These are phyloP conservation scores for Salix viminalis DNA, from an alignment of 345 rosid genomes.

Conservation along the genomic window DNA sequence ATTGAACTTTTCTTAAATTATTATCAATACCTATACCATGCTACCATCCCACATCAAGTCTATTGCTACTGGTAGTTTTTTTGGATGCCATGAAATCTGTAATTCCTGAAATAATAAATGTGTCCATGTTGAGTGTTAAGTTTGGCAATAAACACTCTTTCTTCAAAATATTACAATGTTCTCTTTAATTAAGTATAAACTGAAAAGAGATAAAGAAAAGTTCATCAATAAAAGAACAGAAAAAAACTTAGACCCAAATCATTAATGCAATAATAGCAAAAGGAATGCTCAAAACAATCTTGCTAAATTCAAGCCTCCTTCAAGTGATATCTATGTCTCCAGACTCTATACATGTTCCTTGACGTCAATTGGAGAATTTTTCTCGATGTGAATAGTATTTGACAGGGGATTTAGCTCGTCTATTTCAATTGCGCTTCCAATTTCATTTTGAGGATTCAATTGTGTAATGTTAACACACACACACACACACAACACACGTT, in stretches of 20 bases:
- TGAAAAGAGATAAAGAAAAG: neutral
- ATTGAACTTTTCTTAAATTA: no score
- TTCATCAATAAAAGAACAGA: no score
- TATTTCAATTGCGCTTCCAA: neutral
- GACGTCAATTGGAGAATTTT: neutral
- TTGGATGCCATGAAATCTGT: no score
- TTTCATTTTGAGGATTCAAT: neutral
- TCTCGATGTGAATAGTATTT: neutral
- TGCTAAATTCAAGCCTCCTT: conserved; percentile 78
- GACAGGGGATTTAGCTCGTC: neutral
- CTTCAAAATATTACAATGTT: neutral
- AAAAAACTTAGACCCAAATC: no score
- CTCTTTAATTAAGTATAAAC: neutral
- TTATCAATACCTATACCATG: no score
- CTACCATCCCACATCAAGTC: no score
- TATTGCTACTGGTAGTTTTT: no score
- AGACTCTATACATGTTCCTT: conserved; percentile 51
- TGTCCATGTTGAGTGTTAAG: neutral
- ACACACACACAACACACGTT: no score
- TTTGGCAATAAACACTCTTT: neutral
- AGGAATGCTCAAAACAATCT: neutral
- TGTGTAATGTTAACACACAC: neutral
- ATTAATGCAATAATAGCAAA: no score
- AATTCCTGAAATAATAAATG: conserved; percentile 45
- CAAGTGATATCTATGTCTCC: conserved; percentile 94